Conservation (phyloP, 768 basidiomycete genomes). For the Coprinopsis cinerea region DNA sequence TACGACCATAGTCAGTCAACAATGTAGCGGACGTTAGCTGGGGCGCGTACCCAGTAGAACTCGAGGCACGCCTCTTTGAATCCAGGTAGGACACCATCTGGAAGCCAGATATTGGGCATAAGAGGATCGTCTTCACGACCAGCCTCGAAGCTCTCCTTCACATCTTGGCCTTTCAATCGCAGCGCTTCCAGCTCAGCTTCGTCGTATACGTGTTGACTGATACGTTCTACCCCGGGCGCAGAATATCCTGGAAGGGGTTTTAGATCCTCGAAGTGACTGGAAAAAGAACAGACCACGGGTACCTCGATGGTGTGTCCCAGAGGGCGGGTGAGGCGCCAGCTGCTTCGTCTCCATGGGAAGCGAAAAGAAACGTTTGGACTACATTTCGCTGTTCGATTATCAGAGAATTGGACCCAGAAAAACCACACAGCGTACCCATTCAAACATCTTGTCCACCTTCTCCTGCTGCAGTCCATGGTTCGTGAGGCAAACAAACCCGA, state of each 20-base stretch:
- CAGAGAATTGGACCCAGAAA: not conserved
- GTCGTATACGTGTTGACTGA: conserved; percentile 32
- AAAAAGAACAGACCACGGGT: conserved; percentile 14
- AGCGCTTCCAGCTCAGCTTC: conserved; percentile 20
- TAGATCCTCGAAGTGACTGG: not conserved
- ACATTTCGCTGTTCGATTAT: not conserved
- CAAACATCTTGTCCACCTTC: conserved; percentile 35
- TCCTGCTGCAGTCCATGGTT: conserved; percentile 36
- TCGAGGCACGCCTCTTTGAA: conserved; percentile 47
- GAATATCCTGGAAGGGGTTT: conserved; percentile 28
- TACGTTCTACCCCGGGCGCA: conserved; percentile 33
- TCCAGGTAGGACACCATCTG: conserved; percentile 44
- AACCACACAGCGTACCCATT: conserved; percentile 25
- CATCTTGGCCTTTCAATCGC: conserved; percentile 27
- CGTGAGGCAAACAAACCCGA: conserved; percentile 43
- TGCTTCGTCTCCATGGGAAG: conserved; percentile 32
- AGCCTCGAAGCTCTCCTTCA: conserved; percentile 53
- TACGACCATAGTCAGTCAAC: conserved; percentile 13
- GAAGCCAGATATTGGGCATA: conserved; percentile 56
- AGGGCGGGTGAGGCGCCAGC: conserved; percentile 39
- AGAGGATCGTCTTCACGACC: conserved; percentile 39
- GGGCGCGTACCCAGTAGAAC: conserved; percentile 38
- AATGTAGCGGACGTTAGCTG: conserved; percentile 17
- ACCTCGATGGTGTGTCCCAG: conserved; percentile 42
- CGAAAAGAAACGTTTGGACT: conserved; percentile 36